Evolutionary conservation across 495 filamentous ascomycete species (phyloP).

Genomic region (Penicillium maclennaniae): DNA sequence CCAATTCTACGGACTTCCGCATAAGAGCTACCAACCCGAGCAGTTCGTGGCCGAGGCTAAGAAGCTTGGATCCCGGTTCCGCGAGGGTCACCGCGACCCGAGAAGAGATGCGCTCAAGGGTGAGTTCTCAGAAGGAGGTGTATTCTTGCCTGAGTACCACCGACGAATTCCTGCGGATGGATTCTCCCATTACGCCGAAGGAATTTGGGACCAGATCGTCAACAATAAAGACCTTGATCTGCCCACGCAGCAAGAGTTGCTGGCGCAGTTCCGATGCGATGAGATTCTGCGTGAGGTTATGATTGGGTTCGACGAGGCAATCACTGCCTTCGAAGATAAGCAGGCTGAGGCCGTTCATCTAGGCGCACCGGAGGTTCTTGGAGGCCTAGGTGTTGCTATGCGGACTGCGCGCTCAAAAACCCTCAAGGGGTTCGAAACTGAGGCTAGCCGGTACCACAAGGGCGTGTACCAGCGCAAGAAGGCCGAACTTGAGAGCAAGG

Average conservation of each 20-base stretch:
- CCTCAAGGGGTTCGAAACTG: conserved; percentile 78
- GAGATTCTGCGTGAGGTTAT: conserved; percentile 88
- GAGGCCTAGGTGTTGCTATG: conserved; percentile 74
- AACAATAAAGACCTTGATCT: conserved; percentile 97
- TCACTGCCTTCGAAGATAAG: conserved; percentile 80
- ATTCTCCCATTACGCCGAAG: conserved; percentile 85
- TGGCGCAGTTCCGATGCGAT: conserved; percentile 96
- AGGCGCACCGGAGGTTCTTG: conserved; percentile 68
- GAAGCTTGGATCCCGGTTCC: conserved; percentile 76
- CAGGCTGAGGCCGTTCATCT: conserved; percentile 67
- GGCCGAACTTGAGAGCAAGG: conserved; percentile 76
- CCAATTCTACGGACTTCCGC: conserved; percentile 89
- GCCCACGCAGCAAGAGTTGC: conserved; percentile 92
- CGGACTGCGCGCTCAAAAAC: conserved; percentile 65
- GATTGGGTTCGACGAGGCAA: conserved; percentile 74
- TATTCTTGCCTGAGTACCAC: conserved; percentile 94
- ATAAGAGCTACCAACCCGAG: conserved; percentile 95
- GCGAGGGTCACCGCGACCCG: conserved; percentile 67
- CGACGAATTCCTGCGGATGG: conserved; percentile 93
- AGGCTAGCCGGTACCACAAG: conserved; percentile 93
- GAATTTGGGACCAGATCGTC: conserved; percentile 97
- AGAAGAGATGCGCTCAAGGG: conserved; percentile 48
- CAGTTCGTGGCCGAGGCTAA: conserved; percentile 78
- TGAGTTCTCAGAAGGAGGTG: conserved; percentile 71
- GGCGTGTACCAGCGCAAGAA: conserved; percentile 84